Evolutionary conservation across 331 rosid genomes (phyloP).

Genomic region (Quercus lobata): DNA sequence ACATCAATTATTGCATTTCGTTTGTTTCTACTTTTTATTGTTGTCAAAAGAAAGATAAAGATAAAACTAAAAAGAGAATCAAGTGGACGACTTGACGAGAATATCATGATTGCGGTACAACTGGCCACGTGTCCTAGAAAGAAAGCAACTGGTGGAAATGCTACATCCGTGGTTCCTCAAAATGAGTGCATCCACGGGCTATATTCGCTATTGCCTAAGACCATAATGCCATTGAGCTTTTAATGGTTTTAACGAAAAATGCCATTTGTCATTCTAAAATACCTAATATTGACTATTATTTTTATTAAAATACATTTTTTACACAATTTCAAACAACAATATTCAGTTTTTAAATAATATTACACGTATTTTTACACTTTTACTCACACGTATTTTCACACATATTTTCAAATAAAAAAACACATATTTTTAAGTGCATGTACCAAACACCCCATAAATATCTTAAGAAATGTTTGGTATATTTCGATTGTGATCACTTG

Average conservation of each 20-base stretch:
- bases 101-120: constrained; percentile 31
- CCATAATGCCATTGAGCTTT: constrained; percentile 9
- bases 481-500: not conserved
- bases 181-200: constrained; percentile 25
- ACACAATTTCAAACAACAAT: too few relatives aligned
- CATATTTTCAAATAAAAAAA: too few relatives aligned
- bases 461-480: too few relatives aligned
- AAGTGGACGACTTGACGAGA: constrained; percentile 24
- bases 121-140: constrained; percentile 36
- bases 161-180: constrained; percentile 25
- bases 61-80: not conserved
- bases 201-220: not conserved
- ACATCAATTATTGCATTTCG: not conserved
- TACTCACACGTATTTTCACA: too few relatives aligned
- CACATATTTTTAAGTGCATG: too few relatives aligned
- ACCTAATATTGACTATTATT: too few relatives aligned
- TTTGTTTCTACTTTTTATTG: not conserved
- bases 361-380: too few relatives aligned
- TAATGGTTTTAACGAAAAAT: not conserved
- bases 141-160: constrained; percentile 14
- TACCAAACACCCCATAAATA: too few relatives aligned
- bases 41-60: not conserved
- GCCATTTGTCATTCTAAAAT: not conserved
- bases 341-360: too few relatives aligned
- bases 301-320: too few relatives aligned